Conservation (phyloP, 148 eudicot species). For the Vaccinium corymbosum region DNA sequence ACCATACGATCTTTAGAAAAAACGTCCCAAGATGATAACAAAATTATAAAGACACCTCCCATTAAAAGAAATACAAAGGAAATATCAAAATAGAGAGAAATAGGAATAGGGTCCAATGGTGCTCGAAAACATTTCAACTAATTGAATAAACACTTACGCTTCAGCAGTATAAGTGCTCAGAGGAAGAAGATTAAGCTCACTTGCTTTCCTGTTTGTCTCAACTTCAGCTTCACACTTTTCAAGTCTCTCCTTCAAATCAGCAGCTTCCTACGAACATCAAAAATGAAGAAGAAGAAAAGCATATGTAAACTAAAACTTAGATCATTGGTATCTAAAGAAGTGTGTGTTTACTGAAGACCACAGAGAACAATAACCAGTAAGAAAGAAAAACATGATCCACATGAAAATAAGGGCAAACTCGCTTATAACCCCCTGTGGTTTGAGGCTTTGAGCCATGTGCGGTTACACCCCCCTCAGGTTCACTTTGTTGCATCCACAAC, state of each 20-base stretch:
- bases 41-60: not conserved
- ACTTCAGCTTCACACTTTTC: constrained; percentile 63
- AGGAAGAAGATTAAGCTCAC: constrained; percentile 57
- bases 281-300: not conserved
- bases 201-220: constrained; percentile 58
- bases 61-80: not conserved
- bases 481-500: no score
- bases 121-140: not conserved
- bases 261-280: constrained; percentile 33
- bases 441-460: no score
- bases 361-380: not conserved
- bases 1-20: not conserved
- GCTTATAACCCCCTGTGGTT: no score
- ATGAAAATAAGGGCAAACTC: no score
- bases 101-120: not conserved
- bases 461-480: no score
- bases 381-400: not conserved
- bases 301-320: not conserved
- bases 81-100: no score
- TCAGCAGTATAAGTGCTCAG: constrained; percentile 43
- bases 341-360: not conserved
- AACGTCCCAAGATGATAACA: not conserved
- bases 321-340: not conserved
- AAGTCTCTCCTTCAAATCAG: constrained; percentile 66
- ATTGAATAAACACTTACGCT: constrained; percentile 34